These are phyloP conservation scores for Magnolia sinica DNA, from an alignment of 164 flowering plant species.

Conservation along the genomic window DNA sequence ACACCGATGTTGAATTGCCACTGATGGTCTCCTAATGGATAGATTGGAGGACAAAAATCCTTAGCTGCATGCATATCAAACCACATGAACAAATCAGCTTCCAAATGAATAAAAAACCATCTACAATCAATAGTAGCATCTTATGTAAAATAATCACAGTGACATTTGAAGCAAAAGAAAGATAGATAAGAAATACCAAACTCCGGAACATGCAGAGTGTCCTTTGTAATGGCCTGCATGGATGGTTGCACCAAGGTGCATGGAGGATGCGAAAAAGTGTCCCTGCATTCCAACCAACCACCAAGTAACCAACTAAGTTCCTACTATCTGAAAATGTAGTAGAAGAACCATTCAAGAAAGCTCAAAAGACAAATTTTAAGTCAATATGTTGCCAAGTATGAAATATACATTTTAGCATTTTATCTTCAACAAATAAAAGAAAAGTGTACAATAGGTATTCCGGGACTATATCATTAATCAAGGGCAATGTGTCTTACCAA, in stretches of 20 bases:
- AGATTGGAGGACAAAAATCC: constrained; percentile 80
- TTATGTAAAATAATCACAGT: neutral
- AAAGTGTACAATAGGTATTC: neutral
- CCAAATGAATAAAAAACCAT: neutral
- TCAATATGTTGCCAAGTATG: neutral
- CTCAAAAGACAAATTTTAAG: neutral
- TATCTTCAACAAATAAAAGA: too few relatives aligned
- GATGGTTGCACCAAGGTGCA: constrained; percentile 93
- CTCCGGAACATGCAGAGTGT: constrained; percentile 45
- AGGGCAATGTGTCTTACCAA: neutral
- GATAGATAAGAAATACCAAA: constrained; percentile 52
- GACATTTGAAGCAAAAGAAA: neutral
- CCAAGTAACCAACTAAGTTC: neutral
- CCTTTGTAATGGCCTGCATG: constrained; percentile 46
- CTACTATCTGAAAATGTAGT: neutral
- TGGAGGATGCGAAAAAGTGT: constrained; percentile 88
- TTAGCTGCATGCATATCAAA: constrained; percentile 36
- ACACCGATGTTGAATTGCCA: constrained; percentile 48
- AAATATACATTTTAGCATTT: too few relatives aligned
- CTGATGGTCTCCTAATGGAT: constrained; percentile 66
- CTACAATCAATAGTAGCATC: neutral
- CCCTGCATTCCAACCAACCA: constrained; percentile 46
- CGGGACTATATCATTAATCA: neutral
- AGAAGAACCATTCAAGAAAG: neutral
- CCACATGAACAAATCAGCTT: constrained; percentile 9